phyloP scores from a whole-genome alignment of 495 filamentous ascomycete species.

The Penicillium parvum region DNA sequence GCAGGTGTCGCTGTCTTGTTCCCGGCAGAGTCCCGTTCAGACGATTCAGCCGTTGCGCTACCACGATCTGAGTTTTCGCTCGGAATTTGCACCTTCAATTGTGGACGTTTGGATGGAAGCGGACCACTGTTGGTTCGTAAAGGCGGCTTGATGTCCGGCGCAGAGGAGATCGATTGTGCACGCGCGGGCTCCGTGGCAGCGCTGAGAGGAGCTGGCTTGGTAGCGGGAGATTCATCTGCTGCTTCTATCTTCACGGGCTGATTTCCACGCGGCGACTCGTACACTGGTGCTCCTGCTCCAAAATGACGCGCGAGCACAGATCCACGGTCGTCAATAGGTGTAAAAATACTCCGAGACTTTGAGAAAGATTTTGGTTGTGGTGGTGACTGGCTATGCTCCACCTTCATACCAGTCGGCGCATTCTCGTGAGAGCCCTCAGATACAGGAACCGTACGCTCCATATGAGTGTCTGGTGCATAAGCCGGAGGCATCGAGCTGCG shows the following conservation, averaged over 20 bases:
- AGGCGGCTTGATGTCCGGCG: conserved; percentile 64
- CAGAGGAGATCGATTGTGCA: conserved; percentile 46
- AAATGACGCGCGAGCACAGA: conserved; percentile 87
- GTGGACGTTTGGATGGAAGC: conserved; percentile 64
- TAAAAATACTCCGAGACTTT: conserved; percentile 92
- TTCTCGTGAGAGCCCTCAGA: conserved; percentile 38
- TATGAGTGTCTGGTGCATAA: conserved; percentile 41
- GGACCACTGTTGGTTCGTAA: conserved; percentile 67
- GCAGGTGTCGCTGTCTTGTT: conserved; percentile 49
- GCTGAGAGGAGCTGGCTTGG: conserved; percentile 32
- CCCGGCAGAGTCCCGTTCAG: conserved; percentile 66
- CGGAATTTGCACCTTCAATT: conserved; percentile 90
- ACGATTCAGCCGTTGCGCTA: conserved; percentile 69
- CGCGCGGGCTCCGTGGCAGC: conserved; percentile 41
- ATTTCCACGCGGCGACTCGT: conserved; percentile 41
- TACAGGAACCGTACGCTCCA: conserved; percentile 37
- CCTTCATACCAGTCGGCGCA: conserved; percentile 34
- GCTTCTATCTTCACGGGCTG: conserved; percentile 36
- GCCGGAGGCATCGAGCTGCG: conserved; percentile 51
- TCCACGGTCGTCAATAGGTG: conserved; percentile 87
- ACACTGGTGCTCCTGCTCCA: conserved; percentile 49
- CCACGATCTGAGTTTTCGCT: conserved; percentile 82
- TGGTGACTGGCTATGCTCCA: conserved; percentile 47
- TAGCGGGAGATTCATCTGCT: conserved; percentile 46
- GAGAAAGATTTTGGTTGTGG: conserved; percentile 65